Evolutionary conservation across 306 rosid species (phyloP).

Genomic region (Calophaca sinica): DNA sequence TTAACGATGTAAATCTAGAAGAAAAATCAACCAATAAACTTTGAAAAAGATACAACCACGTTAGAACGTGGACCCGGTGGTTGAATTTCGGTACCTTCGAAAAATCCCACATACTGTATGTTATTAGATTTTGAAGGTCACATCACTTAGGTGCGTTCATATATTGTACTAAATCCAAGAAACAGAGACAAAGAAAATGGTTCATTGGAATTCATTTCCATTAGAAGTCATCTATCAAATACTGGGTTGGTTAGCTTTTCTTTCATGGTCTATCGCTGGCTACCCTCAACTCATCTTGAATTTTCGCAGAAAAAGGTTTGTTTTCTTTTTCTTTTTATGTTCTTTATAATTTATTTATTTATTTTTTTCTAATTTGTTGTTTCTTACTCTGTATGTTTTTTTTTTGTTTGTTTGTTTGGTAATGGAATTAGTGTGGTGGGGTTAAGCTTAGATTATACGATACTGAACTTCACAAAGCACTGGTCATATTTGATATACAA

Average conservation of each 20-base stretch:
- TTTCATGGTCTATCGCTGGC: conserved; percentile 62
- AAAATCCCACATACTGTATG: too few species aligned
- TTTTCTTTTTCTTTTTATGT: neutral
- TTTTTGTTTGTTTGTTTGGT: neutral
- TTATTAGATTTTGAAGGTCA: too few species aligned
- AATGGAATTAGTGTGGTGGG: conserved; percentile 76
- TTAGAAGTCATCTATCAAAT: conserved; percentile 63
- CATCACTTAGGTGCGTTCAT: too few species aligned
- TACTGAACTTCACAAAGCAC: conserved; percentile 73
- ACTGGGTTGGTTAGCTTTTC: conserved; percentile 78
- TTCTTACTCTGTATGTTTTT: conserved; percentile 1
- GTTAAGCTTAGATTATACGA: conserved; percentile 74
- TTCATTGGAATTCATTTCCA: conserved; percentile 76
- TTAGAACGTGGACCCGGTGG: too few species aligned
- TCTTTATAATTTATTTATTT: neutral
- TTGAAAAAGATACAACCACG: too few species aligned
- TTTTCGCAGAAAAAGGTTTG: conserved; percentile 79
- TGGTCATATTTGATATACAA: conserved; percentile 83
- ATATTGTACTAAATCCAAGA: neutral
- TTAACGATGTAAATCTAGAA: too few species aligned
- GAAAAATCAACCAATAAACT: too few species aligned
- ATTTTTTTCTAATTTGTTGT: neutral
- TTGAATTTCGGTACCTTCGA: too few species aligned
- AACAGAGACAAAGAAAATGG: conserved; percentile 49
- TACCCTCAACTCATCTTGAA: conserved; percentile 84